Percentiles rank a stretch among this genome's conserved stretches.
These are phyloP conservation scores for Termitomyces sp. DNA, from an alignment of 768 basidiomycete genomes.

Conservation along the genomic window DNA sequence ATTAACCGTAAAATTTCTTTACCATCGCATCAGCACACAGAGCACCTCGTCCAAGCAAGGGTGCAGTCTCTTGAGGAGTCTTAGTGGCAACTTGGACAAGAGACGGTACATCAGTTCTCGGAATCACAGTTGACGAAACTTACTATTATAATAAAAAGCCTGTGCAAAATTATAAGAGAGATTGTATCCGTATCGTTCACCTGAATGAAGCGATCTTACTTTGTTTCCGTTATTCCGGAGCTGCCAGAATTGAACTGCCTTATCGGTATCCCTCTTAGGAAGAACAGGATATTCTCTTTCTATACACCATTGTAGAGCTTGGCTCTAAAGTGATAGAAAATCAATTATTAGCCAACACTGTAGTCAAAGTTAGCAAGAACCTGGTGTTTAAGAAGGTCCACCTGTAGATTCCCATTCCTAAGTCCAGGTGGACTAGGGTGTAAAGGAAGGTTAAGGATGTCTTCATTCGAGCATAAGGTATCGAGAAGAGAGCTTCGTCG, in stretches of 20 bases:
- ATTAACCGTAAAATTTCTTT: not conserved
- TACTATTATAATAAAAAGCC: slow-evolving; percentile 69
- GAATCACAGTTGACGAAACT: slow-evolving; percentile 16
- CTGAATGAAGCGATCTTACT: slow-evolving; percentile 29
- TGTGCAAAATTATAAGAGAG: slow-evolving; percentile 17
- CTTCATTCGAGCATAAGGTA: slow-evolving; percentile 60
- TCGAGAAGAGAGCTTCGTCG: slow-evolving; percentile 71
- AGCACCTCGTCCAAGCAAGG: slow-evolving; percentile 77
- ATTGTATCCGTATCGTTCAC: not conserved
- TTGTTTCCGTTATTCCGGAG: slow-evolving; percentile 50
- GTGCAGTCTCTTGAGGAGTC: slow-evolving; percentile 62
- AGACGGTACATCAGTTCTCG: not conserved
- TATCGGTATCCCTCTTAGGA: slow-evolving; percentile 62
- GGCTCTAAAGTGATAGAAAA: slow-evolving; percentile 42
- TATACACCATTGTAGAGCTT: slow-evolving; percentile 86
- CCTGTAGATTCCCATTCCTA: slow-evolving; percentile 58
- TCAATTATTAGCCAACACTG: not conserved
- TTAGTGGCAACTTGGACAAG: slow-evolving; percentile 65
- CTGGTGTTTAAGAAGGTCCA: slow-evolving; percentile 82
- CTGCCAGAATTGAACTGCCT: slow-evolving; percentile 90
- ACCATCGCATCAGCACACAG: slow-evolving; percentile 91
- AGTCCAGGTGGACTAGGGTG: slow-evolving; percentile 73
- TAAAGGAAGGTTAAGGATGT: slow-evolving; percentile 67
- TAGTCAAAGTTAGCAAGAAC: slow-evolving; percentile 26
- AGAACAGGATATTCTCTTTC: slow-evolving; percentile 74